Evolutionary conservation across 192 early-diverging fungal species (phyloP).

Genomic region (Entomortierella lignicola): DNA sequence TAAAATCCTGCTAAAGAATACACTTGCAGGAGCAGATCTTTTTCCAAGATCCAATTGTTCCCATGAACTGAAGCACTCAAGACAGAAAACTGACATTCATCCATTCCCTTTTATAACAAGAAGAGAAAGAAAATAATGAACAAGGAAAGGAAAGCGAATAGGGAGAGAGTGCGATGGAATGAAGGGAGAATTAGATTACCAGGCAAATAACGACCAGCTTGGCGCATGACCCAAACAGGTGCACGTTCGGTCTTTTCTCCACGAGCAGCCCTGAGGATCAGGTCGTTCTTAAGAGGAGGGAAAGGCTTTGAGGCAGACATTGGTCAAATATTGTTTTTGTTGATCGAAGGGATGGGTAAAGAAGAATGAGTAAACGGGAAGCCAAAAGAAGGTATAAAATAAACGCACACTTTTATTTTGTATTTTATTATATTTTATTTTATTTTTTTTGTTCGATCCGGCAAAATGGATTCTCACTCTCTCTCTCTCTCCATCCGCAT

Average conservation of each 20-base stretch:
- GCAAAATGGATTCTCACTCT: too few relatives aligned
- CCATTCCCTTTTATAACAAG: not conserved
- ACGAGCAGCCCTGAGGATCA: constrained; percentile 87
- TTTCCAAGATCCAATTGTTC: too few relatives aligned
- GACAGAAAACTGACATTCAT: not conserved
- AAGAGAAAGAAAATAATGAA: not conserved
- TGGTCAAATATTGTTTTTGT: not conserved
- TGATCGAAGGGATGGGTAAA: not conserved
- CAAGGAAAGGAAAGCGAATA: not conserved
- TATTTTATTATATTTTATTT: too few relatives aligned
- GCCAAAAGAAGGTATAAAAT: not conserved
- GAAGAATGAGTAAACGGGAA: constrained; percentile 2
- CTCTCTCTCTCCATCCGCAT: too few relatives aligned
- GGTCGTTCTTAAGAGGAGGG: constrained; percentile 90
- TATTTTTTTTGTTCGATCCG: too few relatives aligned
- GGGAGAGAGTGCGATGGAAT: not conserved
- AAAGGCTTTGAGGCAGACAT: constrained; percentile 63
- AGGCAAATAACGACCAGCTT: constrained; percentile 97
- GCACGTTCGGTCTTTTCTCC: constrained; percentile 82
- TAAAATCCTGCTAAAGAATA: not conserved
- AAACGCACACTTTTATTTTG: not conserved
- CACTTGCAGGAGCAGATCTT: too few relatives aligned
- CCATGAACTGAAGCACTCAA: too few relatives aligned
- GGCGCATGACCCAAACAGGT: constrained; percentile 99
- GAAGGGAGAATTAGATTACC: too few relatives aligned